A percentile compares a stretch with the other conserved stretches of the same genome.
Conservation (phyloP, 345 rosid genomes). For the Linum trigynum region DNA sequence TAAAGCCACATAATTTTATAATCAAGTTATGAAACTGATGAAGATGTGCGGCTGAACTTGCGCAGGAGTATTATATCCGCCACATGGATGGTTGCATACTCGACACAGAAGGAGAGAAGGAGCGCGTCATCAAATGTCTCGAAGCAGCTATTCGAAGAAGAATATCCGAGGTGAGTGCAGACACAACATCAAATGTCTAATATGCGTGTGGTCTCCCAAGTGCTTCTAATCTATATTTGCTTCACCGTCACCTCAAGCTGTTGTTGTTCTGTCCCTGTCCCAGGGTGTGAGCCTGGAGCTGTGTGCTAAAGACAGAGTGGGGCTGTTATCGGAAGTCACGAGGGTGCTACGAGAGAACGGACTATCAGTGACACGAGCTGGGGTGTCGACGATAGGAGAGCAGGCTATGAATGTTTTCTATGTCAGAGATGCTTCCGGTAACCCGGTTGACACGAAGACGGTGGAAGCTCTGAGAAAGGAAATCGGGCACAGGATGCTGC, state of each 20-base stretch:
- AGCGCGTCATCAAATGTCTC: conserved; percentile 73
- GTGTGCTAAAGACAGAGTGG: conserved; percentile 78
- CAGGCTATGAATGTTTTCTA: conserved; percentile 81
- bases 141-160: conserved; percentile 85
- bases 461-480: conserved; percentile 72
- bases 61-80: conserved; percentile 76
- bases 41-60: neutral
- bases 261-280: neutral
- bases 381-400: conserved; percentile 77
- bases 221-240: too few species aligned
- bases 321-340: conserved; percentile 75
- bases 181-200: neutral
- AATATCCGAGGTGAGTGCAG: conserved; percentile 68
- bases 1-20: too few species aligned
- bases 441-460: conserved; percentile 66
- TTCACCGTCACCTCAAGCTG: neutral
- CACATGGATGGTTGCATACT: conserved; percentile 90
- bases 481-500: conserved; percentile 77
- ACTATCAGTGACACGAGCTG: conserved; percentile 69
- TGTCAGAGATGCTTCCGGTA: conserved; percentile 77
- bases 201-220: too few species aligned
- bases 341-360: conserved; percentile 84
- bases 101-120: conserved; percentile 74
- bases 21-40: neutral
- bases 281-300: conserved; percentile 87